A percentile compares a stretch with the other conserved stretches of the same genome.
phyloP scores from a whole-genome alignment of 2,329 filamentous ascomycete species.

The Bipolaris victoriae region DNA sequence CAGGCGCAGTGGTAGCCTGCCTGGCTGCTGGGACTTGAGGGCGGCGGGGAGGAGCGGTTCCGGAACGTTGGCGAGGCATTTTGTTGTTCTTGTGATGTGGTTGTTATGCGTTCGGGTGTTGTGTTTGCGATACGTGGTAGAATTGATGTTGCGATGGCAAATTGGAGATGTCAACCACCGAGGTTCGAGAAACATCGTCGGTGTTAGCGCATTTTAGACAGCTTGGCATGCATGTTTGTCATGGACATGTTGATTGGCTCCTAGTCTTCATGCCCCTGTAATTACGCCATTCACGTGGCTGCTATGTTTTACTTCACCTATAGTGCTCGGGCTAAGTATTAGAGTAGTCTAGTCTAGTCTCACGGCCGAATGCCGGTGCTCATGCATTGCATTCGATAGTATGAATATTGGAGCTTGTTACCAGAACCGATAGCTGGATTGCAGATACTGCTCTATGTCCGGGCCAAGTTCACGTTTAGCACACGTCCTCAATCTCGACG shows the following conservation, averaged over 20 bases:
- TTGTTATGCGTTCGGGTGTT: slow-evolving; percentile 5
- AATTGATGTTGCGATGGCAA: slow-evolving; percentile 21
- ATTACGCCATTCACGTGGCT: not conserved
- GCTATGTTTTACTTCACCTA: not conserved
- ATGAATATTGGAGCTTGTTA: too few relatives aligned
- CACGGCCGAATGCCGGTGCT: not conserved
- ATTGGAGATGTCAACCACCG: slow-evolving; percentile 24
- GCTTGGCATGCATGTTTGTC: slow-evolving; percentile 20
- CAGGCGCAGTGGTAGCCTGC: slow-evolving; percentile 61
- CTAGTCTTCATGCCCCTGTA: not conserved
- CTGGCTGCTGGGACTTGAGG: slow-evolving; percentile 51
- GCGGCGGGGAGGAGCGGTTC: slow-evolving; percentile 53
- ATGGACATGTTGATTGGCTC: slow-evolving; percentile 6
- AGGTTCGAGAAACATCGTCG: slow-evolving; percentile 39
- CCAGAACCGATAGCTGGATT: too few relatives aligned
- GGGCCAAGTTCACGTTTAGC: slow-evolving; percentile 39
- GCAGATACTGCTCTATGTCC: too few relatives aligned
- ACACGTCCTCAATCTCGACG: slow-evolving; percentile 73
- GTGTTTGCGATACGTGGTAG: slow-evolving; percentile 5
- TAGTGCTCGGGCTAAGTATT: too few relatives aligned
- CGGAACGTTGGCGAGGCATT: slow-evolving; percentile 59
- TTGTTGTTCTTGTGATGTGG: slow-evolving; percentile 11
- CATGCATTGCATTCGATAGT: too few relatives aligned
- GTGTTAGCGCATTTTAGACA: slow-evolving; percentile 23
- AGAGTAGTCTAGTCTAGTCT: not conserved